These are phyloP conservation scores for Lachancea sp. DNA, from an alignment of 805 yeast species.

Conservation along the genomic window DNA sequence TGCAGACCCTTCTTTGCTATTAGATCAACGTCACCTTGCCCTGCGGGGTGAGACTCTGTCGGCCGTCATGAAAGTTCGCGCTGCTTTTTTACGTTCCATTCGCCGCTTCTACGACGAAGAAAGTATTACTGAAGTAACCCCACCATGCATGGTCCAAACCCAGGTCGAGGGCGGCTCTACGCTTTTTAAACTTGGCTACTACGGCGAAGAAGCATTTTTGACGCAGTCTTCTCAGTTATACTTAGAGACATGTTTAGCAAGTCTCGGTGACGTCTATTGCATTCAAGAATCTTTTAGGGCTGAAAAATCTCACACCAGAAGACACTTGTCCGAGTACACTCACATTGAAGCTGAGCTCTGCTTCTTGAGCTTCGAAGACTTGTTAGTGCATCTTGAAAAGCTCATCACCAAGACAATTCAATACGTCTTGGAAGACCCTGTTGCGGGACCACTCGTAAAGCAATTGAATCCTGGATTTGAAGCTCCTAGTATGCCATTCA, in stretches of 20 bases:
- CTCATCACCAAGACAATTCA: slow-evolving; percentile 63
- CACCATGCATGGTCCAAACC: slow-evolving; percentile 99
- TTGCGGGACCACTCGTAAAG: slow-evolving; percentile 82
- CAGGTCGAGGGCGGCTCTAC: slow-evolving; percentile 99
- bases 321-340: slow-evolving; percentile 95
- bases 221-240: slow-evolving; percentile 97
- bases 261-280: slow-evolving; percentile 95
- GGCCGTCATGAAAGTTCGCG: slow-evolving; percentile 92
- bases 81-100: slow-evolving; percentile 62
- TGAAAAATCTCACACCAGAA: slow-evolving; percentile 96
- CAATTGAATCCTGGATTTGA: slow-evolving; percentile 89
- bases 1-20: slow-evolving; percentile 85
- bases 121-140: slow-evolving; percentile 83
- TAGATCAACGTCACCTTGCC: slow-evolving; percentile 94
- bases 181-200: slow-evolving; percentile 84
- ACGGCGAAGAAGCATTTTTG: slow-evolving; percentile 92
- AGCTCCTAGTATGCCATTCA: slow-evolving; percentile 80
- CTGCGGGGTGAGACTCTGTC: slow-evolving; percentile 92
- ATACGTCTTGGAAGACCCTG: slow-evolving; percentile 80
- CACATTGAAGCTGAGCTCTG: slow-evolving; percentile 94
- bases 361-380: slow-evolving; percentile 79
- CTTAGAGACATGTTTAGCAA: slow-evolving; percentile 92
- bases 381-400: slow-evolving; percentile 78
- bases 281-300: slow-evolving; percentile 99
- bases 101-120: slow-evolving; percentile 75